These are phyloP conservation scores for Oryza brachyantha DNA, from an alignment of 176 grass and related monocot genomes.

Conservation along the genomic window DNA sequence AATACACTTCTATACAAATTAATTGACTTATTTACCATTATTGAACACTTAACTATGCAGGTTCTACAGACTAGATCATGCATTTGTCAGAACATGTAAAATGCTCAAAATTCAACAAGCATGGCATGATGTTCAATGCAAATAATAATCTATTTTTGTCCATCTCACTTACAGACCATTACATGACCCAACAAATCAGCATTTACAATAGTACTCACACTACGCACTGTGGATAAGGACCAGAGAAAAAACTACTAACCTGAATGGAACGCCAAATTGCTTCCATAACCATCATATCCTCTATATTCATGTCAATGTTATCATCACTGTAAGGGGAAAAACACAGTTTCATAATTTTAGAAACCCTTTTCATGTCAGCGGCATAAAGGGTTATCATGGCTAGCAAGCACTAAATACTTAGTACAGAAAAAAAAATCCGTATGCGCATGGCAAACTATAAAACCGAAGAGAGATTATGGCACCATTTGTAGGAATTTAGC, in stretches of 20 bases:
- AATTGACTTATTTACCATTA: background rate
- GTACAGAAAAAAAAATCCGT: conserved; percentile 20
- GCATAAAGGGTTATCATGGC: conserved; percentile 5
- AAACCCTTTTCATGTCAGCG: conserved; percentile 6
- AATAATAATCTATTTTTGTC: background rate
- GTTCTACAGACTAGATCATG: background rate
- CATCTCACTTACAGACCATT: background rate
- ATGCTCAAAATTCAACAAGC: background rate
- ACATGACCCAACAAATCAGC: background rate
- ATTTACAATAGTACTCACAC: conserved; percentile 13
- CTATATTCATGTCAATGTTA: conserved; percentile 74
- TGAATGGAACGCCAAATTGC: conserved; percentile 97
- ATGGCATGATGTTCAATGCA: background rate
- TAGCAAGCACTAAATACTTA: background rate
- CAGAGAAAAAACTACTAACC: conserved; percentile 40
- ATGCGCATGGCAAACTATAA: background rate
- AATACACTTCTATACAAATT: background rate
- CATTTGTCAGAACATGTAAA: background rate
- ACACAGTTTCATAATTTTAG: conserved; percentile 24
- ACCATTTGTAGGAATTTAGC: background rate
- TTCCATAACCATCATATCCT: conserved; percentile 99
- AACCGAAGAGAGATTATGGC: background rate
- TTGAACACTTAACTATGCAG: background rate
- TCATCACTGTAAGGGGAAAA: conserved; percentile 67
- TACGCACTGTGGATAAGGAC: background rate